Evolutionary conservation across 768 basidiomycete species (phyloP).

Genomic region (Amanita polypyramis): DNA sequence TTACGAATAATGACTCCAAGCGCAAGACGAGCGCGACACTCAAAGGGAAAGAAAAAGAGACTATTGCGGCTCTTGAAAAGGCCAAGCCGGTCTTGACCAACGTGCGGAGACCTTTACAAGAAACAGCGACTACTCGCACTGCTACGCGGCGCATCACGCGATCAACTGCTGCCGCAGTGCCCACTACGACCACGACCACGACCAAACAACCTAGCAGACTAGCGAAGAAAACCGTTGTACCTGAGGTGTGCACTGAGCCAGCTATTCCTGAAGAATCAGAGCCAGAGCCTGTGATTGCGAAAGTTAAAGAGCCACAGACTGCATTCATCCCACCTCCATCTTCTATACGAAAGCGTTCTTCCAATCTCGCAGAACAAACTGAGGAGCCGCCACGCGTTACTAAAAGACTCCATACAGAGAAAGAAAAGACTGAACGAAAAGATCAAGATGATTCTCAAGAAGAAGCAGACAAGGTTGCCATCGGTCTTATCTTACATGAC

Average conservation of each 20-base stretch:
- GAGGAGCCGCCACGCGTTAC: conserved; percentile 40
- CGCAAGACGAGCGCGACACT: background rate
- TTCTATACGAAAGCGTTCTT: conserved; percentile 10
- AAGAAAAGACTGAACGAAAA: conserved; percentile 10
- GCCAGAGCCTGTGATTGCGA: background rate
- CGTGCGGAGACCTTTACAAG: background rate
- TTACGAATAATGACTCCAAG: conserved; percentile 4
- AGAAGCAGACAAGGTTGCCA: conserved; percentile 28
- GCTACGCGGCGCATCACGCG: conserved; percentile 1
- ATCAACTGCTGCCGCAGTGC: background rate
- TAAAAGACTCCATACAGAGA: conserved; percentile 57
- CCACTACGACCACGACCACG: background rate
- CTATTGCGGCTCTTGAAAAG: background rate
- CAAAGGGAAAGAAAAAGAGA: conserved; percentile 7
- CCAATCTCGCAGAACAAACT: conserved; percentile 26
- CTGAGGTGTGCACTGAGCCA: background rate
- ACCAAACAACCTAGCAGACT: conserved; percentile 10
- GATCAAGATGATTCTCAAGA: conserved; percentile 27
- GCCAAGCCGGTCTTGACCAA: conserved; percentile 4
- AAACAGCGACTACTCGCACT: background rate
- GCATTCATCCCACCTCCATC: background rate
- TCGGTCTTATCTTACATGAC: conserved; percentile 21
- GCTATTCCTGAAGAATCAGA: background rate
- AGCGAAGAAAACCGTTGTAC: background rate
- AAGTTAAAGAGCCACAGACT: background rate